Conservation (phyloP, 164 flowering plant genomes). For the Vitis riparia region DNA sequence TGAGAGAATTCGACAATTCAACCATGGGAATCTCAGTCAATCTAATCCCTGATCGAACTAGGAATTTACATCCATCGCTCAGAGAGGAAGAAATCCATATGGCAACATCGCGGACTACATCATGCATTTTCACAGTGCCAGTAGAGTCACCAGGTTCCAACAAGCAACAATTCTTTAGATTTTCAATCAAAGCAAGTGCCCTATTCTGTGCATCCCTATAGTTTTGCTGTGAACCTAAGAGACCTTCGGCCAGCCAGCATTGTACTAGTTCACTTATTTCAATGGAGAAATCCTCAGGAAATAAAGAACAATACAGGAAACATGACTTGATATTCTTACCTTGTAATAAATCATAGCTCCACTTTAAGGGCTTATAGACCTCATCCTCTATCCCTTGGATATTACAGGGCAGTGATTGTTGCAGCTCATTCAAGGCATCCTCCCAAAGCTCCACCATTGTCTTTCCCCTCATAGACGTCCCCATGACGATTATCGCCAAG, state of each 20-base stretch:
- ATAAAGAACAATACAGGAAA: slow-evolving; percentile 3
- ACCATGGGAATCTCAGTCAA: slow-evolving; percentile 6
- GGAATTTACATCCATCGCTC: slow-evolving; percentile 3
- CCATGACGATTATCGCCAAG: slow-evolving; percentile 1
- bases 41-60: slow-evolving; percentile 9
- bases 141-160: neutral
- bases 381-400: neutral
- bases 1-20: neutral
- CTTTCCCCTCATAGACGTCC: slow-evolving; percentile 5
- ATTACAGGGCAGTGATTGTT: neutral
- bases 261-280: neutral
- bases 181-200: slow-evolving; percentile 1
- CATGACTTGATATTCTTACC: neutral
- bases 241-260: slow-evolving; percentile 9
- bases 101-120: slow-evolving; percentile 12
- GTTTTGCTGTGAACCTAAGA: neutral
- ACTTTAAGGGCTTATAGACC: slow-evolving; percentile 7
- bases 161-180: slow-evolving; percentile 1
- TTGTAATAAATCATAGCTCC: slow-evolving; percentile 5
- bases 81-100: slow-evolving; percentile 8
- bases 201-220: neutral
- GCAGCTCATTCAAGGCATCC: neutral
- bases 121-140: slow-evolving; percentile 11
- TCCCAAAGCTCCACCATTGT: slow-evolving; percentile 3
- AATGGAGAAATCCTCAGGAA: slow-evolving; percentile 1